These are phyloP conservation scores for Medicago truncatula DNA, from an alignment of 306 rosid species.

Conservation along the genomic window DNA sequence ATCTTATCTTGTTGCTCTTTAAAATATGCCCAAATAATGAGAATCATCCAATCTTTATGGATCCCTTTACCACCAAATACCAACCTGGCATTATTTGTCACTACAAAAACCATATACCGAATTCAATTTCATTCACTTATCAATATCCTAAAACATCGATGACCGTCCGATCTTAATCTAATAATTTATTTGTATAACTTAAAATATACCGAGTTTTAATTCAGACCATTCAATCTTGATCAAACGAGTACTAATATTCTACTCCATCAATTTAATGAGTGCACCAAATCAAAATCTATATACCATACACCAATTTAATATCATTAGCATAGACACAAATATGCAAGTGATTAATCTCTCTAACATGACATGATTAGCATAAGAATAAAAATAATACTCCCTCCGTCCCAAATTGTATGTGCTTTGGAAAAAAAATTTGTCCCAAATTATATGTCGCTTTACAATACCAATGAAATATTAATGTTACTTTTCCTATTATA, in stretches of 20 bases:
- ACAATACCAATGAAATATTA: no score
- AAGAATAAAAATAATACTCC: not conserved
- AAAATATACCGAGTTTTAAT: no score
- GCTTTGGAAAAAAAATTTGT: no score
- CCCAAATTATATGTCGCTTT: no score
- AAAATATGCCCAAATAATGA: not conserved
- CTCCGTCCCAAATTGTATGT: no score
- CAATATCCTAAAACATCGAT: no score
- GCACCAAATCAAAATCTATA: not conserved
- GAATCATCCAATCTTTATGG: conserved; percentile 28
- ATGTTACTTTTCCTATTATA: no score
- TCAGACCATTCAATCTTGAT: no score
- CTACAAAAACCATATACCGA: not conserved
- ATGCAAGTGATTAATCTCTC: not conserved
- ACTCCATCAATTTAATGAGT: not conserved
- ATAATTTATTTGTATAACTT: no score
- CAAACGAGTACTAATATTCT: accelerated
- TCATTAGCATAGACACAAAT: not conserved
- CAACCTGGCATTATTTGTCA: conserved; percentile 54
- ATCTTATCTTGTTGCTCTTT: not conserved
- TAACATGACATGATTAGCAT: not conserved
- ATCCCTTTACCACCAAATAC: conserved; percentile 37
- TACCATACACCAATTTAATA: not conserved
- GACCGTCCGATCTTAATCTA: not conserved
- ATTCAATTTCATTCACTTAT: not conserved